Evolutionary conservation across 805 yeast genomes (phyloP), one percentile per base, ranked within the genome.

Genomic region (Hanseniaspora hatyaiensis): DNA sequence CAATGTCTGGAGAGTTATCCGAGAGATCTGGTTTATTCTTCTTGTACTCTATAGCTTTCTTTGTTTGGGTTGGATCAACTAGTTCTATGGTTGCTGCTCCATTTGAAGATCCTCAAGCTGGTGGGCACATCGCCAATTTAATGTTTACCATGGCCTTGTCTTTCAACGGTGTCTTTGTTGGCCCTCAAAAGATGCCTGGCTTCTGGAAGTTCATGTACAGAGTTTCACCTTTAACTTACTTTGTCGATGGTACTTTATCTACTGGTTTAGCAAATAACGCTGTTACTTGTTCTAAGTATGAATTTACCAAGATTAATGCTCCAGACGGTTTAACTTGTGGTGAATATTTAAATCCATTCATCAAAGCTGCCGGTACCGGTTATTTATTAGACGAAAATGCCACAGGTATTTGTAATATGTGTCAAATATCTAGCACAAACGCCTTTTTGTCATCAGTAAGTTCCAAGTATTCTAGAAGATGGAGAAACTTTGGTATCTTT

Each of bases 201-300:
- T 83, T 83, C 69, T 79, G 88, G 87, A 67, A 72, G 37, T 82
- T 80, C 69, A 78, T 82, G 85, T 82, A 80, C 69, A 69, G 87
- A 59, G 72, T 69, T 16, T 75, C 80, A 20, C 89, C 92, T 15
- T 65, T 80, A 52, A 78, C 86, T 1, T 82, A 81, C 55, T 70
- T 80, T 65, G 66, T 82, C 46, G 65, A 69, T 16, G 78, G 76
- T 36, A 61, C 75, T 55, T 59, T 80, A 48, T 63, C 76, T 34
- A 65, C 73, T 44, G 82, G 78, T 52, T 63, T 79, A 53, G 80
- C 78, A 38, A 70, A 70, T 51, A 65, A 66, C 6, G 46, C 55
- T 0, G 74, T 78, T 39, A 50, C 49, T 0, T 80, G 87, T 62
- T 47, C 76, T 2, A 53, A 52, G 1, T 58, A 57, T 34, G 87